Evolutionary conservation across 176 grass and related monocot genomes (phyloP).

Genomic region (Themeda triandra): DNA sequence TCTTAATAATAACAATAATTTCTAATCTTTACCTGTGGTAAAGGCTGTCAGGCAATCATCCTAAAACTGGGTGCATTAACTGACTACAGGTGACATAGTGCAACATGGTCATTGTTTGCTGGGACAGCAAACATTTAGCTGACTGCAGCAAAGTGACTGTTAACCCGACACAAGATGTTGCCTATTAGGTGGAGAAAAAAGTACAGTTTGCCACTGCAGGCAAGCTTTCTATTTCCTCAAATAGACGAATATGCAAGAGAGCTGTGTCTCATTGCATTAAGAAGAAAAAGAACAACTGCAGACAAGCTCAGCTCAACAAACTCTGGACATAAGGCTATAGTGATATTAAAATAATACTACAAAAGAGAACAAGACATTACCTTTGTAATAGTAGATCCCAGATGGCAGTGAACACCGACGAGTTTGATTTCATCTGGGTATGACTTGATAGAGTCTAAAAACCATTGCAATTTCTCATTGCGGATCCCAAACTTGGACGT

Average conservation of each 20-base stretch:
- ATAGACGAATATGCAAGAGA: not conserved
- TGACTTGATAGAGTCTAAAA: conserved; percentile 85
- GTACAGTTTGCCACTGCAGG: not conserved
- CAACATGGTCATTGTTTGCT: not conserved
- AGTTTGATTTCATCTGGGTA: conserved; percentile 79
- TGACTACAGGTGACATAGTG: not conserved
- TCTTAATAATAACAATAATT: not conserved
- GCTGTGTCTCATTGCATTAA: too few species aligned
- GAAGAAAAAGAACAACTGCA: not conserved
- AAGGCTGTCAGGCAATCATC: not conserved
- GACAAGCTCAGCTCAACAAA: conserved; percentile 3
- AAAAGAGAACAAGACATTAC: conserved; percentile 29
- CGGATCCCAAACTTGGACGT: conserved; percentile 97
- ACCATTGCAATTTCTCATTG: conserved; percentile 98
- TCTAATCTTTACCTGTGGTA: not conserved
- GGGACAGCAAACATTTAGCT: not conserved
- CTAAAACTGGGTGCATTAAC: not conserved
- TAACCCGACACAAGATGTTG: not conserved
- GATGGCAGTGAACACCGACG: conserved; percentile 92
- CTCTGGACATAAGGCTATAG: not conserved
- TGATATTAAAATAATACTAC: not conserved
- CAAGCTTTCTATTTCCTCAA: not conserved
- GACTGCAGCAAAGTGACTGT: not conserved
- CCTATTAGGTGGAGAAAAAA: not conserved
- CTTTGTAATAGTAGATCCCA: conserved; percentile 98